phyloP scores from a whole-genome alignment of 129 eudicot species.

The Flaveria sonorensis region DNA sequence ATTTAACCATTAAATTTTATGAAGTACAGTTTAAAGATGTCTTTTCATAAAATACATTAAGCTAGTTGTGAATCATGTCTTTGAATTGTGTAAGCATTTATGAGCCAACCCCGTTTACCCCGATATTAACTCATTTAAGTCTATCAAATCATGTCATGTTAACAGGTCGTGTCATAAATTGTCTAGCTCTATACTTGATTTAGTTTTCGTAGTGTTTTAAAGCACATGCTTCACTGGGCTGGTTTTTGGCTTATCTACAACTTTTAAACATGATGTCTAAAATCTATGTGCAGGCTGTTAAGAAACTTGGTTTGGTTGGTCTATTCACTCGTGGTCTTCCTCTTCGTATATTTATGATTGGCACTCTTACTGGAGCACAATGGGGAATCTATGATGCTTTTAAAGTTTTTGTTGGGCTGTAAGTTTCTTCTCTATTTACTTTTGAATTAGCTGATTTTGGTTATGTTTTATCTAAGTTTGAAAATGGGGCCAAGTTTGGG shows the following conservation, averaged over 20 bases:
- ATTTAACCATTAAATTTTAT: neutral
- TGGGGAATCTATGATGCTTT: slow-evolving; percentile 94
- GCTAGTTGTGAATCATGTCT: too few species aligned
- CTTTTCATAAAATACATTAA: too few species aligned
- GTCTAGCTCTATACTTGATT: neutral
- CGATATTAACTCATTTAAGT: too few species aligned
- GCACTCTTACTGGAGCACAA: slow-evolving; percentile 94
- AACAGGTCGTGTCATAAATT: neutral
- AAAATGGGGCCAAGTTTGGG: neutral
- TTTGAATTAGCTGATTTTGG: neutral
- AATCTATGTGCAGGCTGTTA: slow-evolving; percentile 59
- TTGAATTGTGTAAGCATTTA: too few species aligned
- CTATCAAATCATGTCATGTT: too few species aligned
- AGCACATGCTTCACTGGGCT: neutral
- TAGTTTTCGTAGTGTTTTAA: neutral
- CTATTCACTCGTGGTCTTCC: slow-evolving; percentile 92
- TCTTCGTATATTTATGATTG: slow-evolving; percentile 95
- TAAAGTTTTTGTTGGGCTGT: slow-evolving; percentile 95
- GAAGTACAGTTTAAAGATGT: too few species aligned
- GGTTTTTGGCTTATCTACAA: neutral
- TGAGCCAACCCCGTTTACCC: too few species aligned
- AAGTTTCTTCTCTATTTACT: slow-evolving; percentile 34
- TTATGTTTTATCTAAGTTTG: neutral
- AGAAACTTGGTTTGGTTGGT: slow-evolving; percentile 75
- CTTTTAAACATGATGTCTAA: neutral